Base-by-base conservation (phyloP, 352 stramenopile genomes). In the Porosira glacialis region DNA sequence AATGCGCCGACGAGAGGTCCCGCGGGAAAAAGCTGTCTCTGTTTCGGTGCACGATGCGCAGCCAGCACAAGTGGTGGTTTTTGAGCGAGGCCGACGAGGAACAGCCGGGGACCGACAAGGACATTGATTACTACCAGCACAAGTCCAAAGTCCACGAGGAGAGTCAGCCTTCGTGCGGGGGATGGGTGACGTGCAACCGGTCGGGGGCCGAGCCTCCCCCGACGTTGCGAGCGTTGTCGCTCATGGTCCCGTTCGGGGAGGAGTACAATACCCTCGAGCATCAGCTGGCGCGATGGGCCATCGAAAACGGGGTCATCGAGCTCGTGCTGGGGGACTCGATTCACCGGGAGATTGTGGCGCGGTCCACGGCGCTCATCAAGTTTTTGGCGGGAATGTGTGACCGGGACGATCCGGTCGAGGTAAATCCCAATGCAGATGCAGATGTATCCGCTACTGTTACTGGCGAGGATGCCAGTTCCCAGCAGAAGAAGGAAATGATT, bases 81-180 rank as follows among this genome's bases (percentile, higher is more conserved):
- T 95, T 99, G 43, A 97, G 93, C 22, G 94, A 98, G 70, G 95
- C 95, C 0, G 96, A 99, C 73, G 92, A 95, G 63, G 93, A 97
- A 73, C 93, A 97, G 62, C 95, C 95, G 30, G 96, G 96, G 24
- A 98, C 96, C 4, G 95, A 98, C 73, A 95, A 97, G 69, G 96
- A 98, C 80, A 95, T 98, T 66, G 95, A 98, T 77, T 99, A 99
- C 78, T 99, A 99, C 77, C 95, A 98, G 75, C 94, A 98, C 66
- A 96, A 97, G 75, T 97, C 93, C 1, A 85, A 80, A 36, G 63
- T 80, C 59, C 87, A 95, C 51, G 94, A 98, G 78, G 94, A 98
- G 64, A 91, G 85, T 15, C 67, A 97, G 28, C 96, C 96, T 2
- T 93, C 94, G 5, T 83, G 78, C 22, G 74, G 80, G 26, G 94